Evolutionary conservation across 2,329 filamentous ascomycete genomes (phyloP).

Genomic region (Hypoxylon sp.): DNA sequence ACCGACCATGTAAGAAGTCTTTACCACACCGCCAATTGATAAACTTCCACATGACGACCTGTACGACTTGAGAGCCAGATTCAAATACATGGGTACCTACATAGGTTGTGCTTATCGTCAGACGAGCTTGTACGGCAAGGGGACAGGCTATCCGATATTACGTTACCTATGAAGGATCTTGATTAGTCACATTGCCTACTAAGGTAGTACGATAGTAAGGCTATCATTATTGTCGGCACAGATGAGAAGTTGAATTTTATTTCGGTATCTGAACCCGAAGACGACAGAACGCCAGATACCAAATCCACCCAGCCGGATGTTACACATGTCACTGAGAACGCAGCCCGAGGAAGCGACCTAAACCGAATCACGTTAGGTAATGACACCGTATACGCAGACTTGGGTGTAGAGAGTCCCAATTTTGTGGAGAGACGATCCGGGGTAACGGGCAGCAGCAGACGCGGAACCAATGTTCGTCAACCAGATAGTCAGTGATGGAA

Average conservation of each 20-base stretch:
- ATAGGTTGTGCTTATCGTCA: conserved; percentile 18
- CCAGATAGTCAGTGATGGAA: conserved; percentile 39
- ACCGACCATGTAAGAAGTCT: conserved; percentile 8
- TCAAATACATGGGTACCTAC: conserved; percentile 1
- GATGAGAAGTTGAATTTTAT: conserved; percentile 14
- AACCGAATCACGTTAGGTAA: conserved; percentile 21
- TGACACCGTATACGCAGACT: conserved; percentile 35
- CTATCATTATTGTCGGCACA: background rate
- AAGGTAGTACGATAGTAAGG: conserved; percentile 5
- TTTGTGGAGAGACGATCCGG: conserved; percentile 37
- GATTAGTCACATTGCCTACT: conserved; percentile 4
- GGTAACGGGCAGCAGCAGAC: conserved; percentile 34
- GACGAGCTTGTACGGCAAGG: background rate
- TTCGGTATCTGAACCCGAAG: conserved; percentile 21
- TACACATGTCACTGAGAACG: conserved; percentile 16
- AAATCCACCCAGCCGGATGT: conserved; percentile 25
- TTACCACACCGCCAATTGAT: conserved; percentile 2
- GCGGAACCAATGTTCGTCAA: conserved; percentile 25
- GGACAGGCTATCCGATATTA: conserved; percentile 20
- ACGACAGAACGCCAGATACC: conserved; percentile 8
- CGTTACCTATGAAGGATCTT: conserved; percentile 10
- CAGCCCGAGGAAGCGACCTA: conserved; percentile 35
- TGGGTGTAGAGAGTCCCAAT: conserved; percentile 23
- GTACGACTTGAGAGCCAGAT: conserved; percentile 3
- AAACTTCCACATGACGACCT: background rate